phyloP scores from a whole-genome alignment of 2,329 filamentous ascomycete species.

The Stachybotrys chlorohalonatus region DNA sequence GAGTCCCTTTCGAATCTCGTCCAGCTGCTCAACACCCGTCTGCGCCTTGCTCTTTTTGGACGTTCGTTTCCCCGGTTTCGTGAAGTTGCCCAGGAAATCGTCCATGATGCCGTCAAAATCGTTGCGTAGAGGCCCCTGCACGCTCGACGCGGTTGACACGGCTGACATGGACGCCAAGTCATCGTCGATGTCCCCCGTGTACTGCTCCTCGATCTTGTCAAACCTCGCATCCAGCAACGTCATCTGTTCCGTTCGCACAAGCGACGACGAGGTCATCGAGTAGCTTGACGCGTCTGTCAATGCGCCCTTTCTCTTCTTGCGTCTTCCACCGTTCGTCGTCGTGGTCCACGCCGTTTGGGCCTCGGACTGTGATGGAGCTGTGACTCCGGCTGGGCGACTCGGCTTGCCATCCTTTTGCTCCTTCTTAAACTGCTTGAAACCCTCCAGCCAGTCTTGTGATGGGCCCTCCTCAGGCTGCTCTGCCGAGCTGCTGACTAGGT shows the following conservation, averaged over 20 bases:
- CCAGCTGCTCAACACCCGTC: conserved; percentile 78
- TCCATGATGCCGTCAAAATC: conserved; percentile 91
- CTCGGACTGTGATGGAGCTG: conserved; percentile 47
- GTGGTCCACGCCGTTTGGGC: conserved; percentile 64
- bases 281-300: conserved; percentile 80
- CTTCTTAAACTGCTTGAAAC: conserved; percentile 92
- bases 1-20: conserved; percentile 74
- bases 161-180: conserved; percentile 49
- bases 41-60: conserved; percentile 75
- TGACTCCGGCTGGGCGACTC: conserved; percentile 8
- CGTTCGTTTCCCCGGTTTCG: conserved; percentile 61
- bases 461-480: conserved; percentile 50
- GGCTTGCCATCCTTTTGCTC: conserved; percentile 48
- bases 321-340: conserved; percentile 68
- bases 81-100: conserved; percentile 74
- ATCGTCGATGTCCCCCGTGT: conserved; percentile 40
- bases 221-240: conserved; percentile 82
- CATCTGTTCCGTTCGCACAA: conserved; percentile 81
- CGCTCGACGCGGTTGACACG: conserved; percentile 55
- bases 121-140: conserved; percentile 56
- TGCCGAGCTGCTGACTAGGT: conserved; percentile 34
- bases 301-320: conserved; percentile 93
- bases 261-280: conserved; percentile 83
- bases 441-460: conserved; percentile 78
- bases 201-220: conserved; percentile 81